A percentile compares a stretch with the other conserved stretches of the same genome.
These are phyloP conservation scores for Gastrolobium villosum DNA, from an alignment of 306 rosid genomes.

Conservation along the genomic window DNA sequence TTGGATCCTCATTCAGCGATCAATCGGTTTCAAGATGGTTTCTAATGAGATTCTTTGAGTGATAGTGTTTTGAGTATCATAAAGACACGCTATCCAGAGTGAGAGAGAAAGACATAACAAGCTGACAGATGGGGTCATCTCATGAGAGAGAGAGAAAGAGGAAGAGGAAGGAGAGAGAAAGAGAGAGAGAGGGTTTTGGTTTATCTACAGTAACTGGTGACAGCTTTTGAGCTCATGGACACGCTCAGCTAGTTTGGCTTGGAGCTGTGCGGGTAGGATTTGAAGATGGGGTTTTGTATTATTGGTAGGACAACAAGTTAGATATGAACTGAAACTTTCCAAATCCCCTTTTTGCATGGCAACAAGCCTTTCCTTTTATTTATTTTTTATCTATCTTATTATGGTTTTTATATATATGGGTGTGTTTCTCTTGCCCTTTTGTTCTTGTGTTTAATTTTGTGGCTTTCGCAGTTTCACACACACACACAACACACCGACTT, in stretches of 20 bases:
- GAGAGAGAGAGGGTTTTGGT: slow-evolving; percentile 49
- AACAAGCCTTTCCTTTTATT: not conserved
- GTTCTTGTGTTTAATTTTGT: not conserved
- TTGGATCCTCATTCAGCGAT: slow-evolving; percentile 67
- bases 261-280: slow-evolving; percentile 50
- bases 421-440: not conserved
- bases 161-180: no score
- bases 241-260: slow-evolving; percentile 88
- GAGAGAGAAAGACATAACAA: slow-evolving; percentile 60
- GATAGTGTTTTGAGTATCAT: slow-evolving; percentile 40
- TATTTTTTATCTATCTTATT: not conserved
- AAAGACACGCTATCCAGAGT: slow-evolving; percentile 60
- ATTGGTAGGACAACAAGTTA: slow-evolving; percentile 66
- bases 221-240: slow-evolving; percentile 81
- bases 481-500: not conserved
- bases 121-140: slow-evolving; percentile 80
- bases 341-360: slow-evolving; percentile 49
- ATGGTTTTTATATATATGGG: not conserved
- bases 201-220: slow-evolving; percentile 53
- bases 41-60: slow-evolving; percentile 58
- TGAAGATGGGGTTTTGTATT: slow-evolving; percentile 47
- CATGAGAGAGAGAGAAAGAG: not conserved
- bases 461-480: not conserved
- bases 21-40: slow-evolving; percentile 93
- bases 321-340: slow-evolving; percentile 70